These are phyloP conservation scores for Castanea crenata DNA, from an alignment of 306 rosid species.

Conservation along the genomic window DNA sequence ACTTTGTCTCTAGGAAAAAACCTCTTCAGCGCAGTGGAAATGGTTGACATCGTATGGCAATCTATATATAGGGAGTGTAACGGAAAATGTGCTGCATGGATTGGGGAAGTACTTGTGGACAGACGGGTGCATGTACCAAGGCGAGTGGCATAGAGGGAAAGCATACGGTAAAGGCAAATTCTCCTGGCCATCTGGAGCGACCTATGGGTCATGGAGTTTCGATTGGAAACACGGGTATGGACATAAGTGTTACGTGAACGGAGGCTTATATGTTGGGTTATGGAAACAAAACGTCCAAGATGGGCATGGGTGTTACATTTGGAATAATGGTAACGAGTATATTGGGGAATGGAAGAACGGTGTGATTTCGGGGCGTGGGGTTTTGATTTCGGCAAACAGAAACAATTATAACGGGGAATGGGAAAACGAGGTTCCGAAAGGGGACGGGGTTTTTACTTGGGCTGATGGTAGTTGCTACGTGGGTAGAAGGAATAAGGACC, in stretches of 20 bases:
- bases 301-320: constrained; percentile 41
- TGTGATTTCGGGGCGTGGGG: constrained; percentile 32
- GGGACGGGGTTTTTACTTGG: constrained; percentile 45
- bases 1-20: too few species aligned
- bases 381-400: constrained; percentile 39
- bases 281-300: constrained; percentile 45
- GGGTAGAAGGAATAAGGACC: constrained; percentile 63
- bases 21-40: too few species aligned
- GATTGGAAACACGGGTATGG: constrained; percentile 44
- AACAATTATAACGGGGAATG: constrained; percentile 38
- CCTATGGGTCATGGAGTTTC: constrained; percentile 36
- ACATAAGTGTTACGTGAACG: constrained; percentile 37
- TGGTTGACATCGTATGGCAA: constrained; percentile 24
- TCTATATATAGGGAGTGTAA: constrained; percentile 34
- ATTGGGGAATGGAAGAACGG: constrained; percentile 43
- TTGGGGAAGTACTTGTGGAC: constrained; percentile 43
- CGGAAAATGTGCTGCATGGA: constrained; percentile 35
- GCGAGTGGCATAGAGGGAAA: constrained; percentile 46
- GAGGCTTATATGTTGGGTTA: constrained; percentile 40
- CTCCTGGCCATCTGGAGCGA: constrained; percentile 50
- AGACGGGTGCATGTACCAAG: constrained; percentile 51
- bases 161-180: constrained; percentile 36
- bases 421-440: constrained; percentile 44
- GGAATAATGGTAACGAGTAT: constrained; percentile 49
- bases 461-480: constrained; percentile 76